These are phyloP conservation scores for Amanita fuliginea DNA, from an alignment of 768 basidiomycete genomes.

Conservation along the genomic window DNA sequence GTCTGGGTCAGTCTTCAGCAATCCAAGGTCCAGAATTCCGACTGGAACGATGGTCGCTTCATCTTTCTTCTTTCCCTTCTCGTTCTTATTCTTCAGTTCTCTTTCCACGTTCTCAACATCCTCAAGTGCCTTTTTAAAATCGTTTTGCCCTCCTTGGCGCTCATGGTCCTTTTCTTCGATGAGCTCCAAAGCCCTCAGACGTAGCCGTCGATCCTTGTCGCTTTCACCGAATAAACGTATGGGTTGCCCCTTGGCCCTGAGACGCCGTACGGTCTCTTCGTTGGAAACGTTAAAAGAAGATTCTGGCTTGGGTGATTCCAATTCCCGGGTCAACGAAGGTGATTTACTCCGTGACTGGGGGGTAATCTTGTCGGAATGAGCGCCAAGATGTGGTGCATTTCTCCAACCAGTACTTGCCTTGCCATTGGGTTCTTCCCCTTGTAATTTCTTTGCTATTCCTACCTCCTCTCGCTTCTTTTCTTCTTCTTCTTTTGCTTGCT, in stretches of 20 bases:
- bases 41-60: slow-evolving; percentile 30
- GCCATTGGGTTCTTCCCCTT: slow-evolving; percentile 12
- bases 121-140: slow-evolving; percentile 84
- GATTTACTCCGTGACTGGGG: slow-evolving; percentile 14
- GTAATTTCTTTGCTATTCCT: slow-evolving; percentile 11
- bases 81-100: slow-evolving; percentile 47
- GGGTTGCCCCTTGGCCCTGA: slow-evolving; percentile 88
- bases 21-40: slow-evolving; percentile 63
- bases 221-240: slow-evolving; percentile 91
- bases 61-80: slow-evolving; percentile 52
- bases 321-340: slow-evolving; percentile 19
- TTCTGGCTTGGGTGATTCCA: slow-evolving; percentile 35
- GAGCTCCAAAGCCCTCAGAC: slow-evolving; percentile 87
- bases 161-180: slow-evolving; percentile 86
- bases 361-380: background rate
- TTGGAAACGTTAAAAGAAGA: slow-evolving; percentile 81
- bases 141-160: slow-evolving; percentile 80
- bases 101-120: slow-evolving; percentile 77
- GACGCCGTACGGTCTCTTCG: slow-evolving; percentile 81
- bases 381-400: background rate
- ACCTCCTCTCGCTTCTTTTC: slow-evolving; percentile 23
- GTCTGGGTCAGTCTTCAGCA: slow-evolving; percentile 87
- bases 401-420: background rate
- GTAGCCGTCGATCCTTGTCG: slow-evolving; percentile 85
- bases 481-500: slow-evolving; percentile 25